phyloP scores from a whole-genome alignment of 495 filamentous ascomycete genomes.

The Podospora pseudocomata region DNA sequence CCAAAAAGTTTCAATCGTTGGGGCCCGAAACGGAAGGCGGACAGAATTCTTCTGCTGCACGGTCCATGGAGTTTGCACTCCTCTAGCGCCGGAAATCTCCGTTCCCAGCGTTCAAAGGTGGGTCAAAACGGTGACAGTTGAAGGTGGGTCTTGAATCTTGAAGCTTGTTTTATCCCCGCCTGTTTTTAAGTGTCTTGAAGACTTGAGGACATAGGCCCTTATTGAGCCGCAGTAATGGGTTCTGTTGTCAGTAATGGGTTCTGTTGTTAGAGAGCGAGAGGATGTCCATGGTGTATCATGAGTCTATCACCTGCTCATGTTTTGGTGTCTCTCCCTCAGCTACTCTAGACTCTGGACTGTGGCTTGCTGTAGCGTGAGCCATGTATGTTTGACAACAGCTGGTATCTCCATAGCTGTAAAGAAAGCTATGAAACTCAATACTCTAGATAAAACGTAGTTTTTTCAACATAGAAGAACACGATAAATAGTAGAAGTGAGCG shows the following conservation, averaged over 20 bases:
- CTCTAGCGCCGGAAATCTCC: conserved; percentile 9
- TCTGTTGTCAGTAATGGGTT: too few species aligned
- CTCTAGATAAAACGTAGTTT: too few species aligned
- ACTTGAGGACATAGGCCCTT: not conserved
- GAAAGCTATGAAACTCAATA: too few species aligned
- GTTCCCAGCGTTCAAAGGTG: not conserved
- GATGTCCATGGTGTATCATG: too few species aligned
- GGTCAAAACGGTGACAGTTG: not conserved
- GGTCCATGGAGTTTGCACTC: not conserved
- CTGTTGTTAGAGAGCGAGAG: too few species aligned
- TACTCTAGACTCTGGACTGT: too few species aligned
- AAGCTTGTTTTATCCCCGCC: not conserved
- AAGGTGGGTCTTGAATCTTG: not conserved
- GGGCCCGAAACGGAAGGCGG: conserved; percentile 22
- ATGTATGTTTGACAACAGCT: too few species aligned
- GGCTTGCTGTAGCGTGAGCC: too few species aligned
- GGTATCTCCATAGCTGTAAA: too few species aligned
- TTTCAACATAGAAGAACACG: not conserved
- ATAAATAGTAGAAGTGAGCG: not conserved
- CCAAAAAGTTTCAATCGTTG: conserved; percentile 23
- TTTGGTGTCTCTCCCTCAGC: too few species aligned
- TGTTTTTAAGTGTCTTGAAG: not conserved
- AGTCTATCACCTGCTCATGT: too few species aligned
- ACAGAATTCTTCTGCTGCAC: not conserved
- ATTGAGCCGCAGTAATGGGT: too few species aligned